Base-by-base conservation (phyloP, 2,329 filamentous ascomycete genomes). In the Penicillium sp. region DNA sequence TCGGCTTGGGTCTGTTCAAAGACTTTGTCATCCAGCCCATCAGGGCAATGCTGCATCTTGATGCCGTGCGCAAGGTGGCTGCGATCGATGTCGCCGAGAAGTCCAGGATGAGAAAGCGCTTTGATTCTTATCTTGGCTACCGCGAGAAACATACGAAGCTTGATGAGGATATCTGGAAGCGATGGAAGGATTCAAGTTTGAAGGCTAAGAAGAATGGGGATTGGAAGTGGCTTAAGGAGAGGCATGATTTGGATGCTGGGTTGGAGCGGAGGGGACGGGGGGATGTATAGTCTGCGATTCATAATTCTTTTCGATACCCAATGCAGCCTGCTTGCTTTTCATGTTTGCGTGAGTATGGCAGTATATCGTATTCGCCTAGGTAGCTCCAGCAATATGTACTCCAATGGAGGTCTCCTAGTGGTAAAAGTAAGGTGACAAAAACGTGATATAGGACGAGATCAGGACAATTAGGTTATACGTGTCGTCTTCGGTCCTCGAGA, bases 91-190 rank as follows among this genome's bases (percentile, higher is more conserved):
- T 55, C 4, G 46, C 57, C 1, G 59, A 64, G 19, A 57, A 58
- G 25, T 64, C 62, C 1, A 41, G 27, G 1, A 49, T 60, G 44
- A 54, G 58, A 8, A 56, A 56, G 16, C 55, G 60, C 0, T 56
- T 67, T 10, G 52, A 62, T 36, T 49, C 60, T n/a, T 66, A 66
- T 39, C 54, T 65, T 4, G 57, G 58, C 0, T 59, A 58, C 22
- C 53, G 54, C 25, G 46, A 54, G 7, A 43, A 55, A 25, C 53
- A 54, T 14, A 55, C 49, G 22, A 53, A 62, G 11, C 41, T 57
- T 18, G 63, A 65, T 22, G 63, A 67, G 3, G 65, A 67, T 50
- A 65, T 68, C 39, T 68, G 65, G 65, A 55, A 60, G 19, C 48
- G 54, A 19, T 53, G 58, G 27, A 60, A 68, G 42, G 55, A 54